Evolutionary conservation across 176 grass and related monocot species (phyloP), one percentile per base, ranked within the genome.

Genomic region (Raddia distichophylla): DNA sequence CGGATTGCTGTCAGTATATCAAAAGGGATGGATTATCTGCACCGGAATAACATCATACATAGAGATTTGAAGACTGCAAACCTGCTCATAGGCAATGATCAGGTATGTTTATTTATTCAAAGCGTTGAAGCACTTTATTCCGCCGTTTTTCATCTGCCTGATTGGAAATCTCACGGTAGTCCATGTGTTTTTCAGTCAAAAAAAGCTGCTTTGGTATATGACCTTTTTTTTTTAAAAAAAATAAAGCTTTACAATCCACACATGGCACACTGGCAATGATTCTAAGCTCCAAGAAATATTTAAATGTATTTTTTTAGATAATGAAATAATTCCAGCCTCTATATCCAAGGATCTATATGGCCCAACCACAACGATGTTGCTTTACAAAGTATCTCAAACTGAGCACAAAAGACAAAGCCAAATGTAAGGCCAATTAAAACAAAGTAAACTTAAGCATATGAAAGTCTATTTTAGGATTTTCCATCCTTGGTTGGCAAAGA

Each of bases 11-110:
- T 93, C 61, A 82, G 90, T 78, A 74, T 98, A 58, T 87, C 87
- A 18, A 98, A 89, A 81, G 95, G 95, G 71, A 94, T 98, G 95
- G 80, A 85, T 73, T 98, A 94, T 82, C 87, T 98, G 54, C 95
- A 98, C 71, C 79, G 73, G 75, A 90, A 94, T 18, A 91, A 87
- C 79, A 98, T 98, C 58, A 93, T 98, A 11, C 95, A 98, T 75
- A 94, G 95, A 86, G 95, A 98, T 81, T 86, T 98, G 58, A 98
- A 98, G 87, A 92, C 86, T 44, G 92, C 95, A 73, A 98, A 98
- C 79, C 77, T 98, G 82, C 86, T 98, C 43, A 87, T 94, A 27
- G 86, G 86, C 66, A 16, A 74, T 58, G 81, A 94, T 77, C 84
- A 92, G 69, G 95, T 98, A 89, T 83, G 86, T 47, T 60, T 60